Evolutionary conservation across 768 basidiomycete genomes (phyloP), one percentile per base, ranked within the genome.

Genomic region (Trametopsis cervina): DNA sequence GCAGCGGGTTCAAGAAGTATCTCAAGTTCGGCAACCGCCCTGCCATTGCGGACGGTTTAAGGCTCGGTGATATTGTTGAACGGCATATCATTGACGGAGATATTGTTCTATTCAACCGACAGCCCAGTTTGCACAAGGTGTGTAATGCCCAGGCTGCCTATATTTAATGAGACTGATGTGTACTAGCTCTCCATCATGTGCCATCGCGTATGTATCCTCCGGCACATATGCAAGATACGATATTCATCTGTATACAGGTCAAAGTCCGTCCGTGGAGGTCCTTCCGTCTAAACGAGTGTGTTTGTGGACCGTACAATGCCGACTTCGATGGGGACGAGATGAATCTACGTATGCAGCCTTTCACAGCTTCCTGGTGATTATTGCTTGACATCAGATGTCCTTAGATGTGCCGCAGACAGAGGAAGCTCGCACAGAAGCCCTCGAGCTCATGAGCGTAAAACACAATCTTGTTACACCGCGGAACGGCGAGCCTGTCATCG

Each of bases 281-380:
- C 1, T 97, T 99, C 72, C 78, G 96, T 25, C 69, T 99, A 47
- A 99, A 99, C 61, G 96, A 99, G 64, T 99, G 96, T 79, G 96
- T 97, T 7, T 99, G 96, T 67, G 93, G 90, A 40, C 96, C 96
- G 6, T 98, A 97, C 69, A 97, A 97, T 61, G 96, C 96, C 42
- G 96, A 99, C 73, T 99, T 99, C 55, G 96, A 99, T 63, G 96
- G 96, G 52, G 96, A 99, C 63, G 96, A 99, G 65, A 99, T 99
- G 96, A 99, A 99, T 68, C 71, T 99, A 59, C 96, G 95, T 94
- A 60, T 59, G 89, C 66, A 6, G 9, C 23, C 63, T 12, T n/a
- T n/a, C n/a, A n/a, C n/a, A n/a, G n/a, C n/a, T n/a, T n/a, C n/a
- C n/a, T n/a, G n/a, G n/a, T n/a, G n/a, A n/a, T n/a, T n/a, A n/a